A percentile compares a stretch with the other conserved stretches of the same genome.
Conservation (phyloP, 208 protist genomes). For the Perkinsela sp. region DNA sequence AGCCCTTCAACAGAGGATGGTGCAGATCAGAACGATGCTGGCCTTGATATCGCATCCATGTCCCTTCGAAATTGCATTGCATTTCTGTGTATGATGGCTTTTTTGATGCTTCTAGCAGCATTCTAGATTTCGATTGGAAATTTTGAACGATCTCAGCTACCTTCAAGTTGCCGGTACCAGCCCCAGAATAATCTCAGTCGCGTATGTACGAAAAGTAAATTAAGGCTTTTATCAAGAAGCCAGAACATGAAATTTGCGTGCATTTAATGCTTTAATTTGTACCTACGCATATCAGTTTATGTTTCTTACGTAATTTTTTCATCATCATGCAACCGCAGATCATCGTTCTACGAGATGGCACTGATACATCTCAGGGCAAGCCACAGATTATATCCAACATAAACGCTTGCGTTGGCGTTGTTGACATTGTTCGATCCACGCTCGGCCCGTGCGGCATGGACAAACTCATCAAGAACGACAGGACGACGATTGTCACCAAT, state of each 20-base stretch:
- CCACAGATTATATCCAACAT: conserved; percentile 99
- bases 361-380: conserved; percentile 97
- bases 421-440: conserved; percentile 78
- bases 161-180: too few species aligned
- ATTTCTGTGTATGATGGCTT: neutral
- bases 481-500: conserved; percentile 80
- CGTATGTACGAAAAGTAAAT: too few species aligned
- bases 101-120: neutral
- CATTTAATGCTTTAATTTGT: neutral
- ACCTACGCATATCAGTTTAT: neutral
- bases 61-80: too few species aligned
- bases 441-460: conserved; percentile 98
- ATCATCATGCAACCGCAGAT: conserved; percentile 75
- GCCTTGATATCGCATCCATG: too few species aligned
- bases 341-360: conserved; percentile 96
- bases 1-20: too few species aligned
- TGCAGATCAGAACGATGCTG: too few species aligned
- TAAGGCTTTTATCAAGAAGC: too few species aligned
- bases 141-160: neutral
- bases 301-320: neutral
- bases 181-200: too few species aligned
- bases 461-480: conserved; percentile 88
- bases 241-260: too few species aligned
- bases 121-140: neutral
- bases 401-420: conserved; percentile 87